Evolutionary conservation across 2,329 filamentous ascomycete species (phyloP).

Genomic region (Magnaporthiopsis rhizophila): DNA sequence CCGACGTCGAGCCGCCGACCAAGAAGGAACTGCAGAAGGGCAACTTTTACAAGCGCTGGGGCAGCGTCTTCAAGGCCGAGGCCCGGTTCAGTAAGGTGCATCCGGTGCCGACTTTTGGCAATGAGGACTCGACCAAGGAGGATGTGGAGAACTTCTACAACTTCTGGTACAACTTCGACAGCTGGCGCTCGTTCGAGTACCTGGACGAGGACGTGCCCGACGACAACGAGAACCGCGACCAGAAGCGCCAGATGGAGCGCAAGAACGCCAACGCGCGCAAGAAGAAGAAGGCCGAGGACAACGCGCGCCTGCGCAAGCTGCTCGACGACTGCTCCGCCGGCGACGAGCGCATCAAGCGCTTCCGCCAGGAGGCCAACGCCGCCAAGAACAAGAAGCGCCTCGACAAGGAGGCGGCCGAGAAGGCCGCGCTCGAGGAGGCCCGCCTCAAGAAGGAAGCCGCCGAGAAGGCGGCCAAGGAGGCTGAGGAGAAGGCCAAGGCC

Average conservation of each 20-base stretch:
- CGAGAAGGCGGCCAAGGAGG: conserved; percentile 69
- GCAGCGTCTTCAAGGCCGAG: conserved; percentile 82
- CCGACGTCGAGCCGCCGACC: conserved; percentile 81
- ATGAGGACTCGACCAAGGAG: conserved; percentile 76
- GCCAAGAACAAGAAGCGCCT: conserved; percentile 93
- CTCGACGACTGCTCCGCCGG: conserved; percentile 77
- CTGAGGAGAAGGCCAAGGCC: conserved; percentile 78
- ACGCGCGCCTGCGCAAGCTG: conserved; percentile 76
- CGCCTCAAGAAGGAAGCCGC: conserved; percentile 77
- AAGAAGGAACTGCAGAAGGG: conserved; percentile 85
- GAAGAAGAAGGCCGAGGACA: conserved; percentile 99
- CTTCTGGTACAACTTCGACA: conserved; percentile 99
- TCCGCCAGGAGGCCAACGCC: conserved; percentile 84
- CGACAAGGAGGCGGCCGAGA: conserved; percentile 87
- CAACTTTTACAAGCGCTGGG: conserved; percentile 95
- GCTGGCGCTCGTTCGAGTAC: conserved; percentile 96
- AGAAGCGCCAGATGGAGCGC: conserved; percentile 95
- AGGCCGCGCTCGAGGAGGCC: conserved; percentile 79
- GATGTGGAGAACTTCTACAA: conserved; percentile 97
- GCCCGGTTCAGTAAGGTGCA: conserved; percentile 85
- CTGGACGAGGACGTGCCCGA: conserved; percentile 98
- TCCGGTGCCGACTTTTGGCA: conserved; percentile 79
- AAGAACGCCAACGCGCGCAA: conserved; percentile 97
- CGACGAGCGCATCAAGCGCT: conserved; percentile 96
- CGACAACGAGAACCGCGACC: conserved; percentile 97